Evolutionary conservation across 1,139 yeast species (phyloP), one percentile per base, ranked within the genome.

Genomic region (Blastobotrys malaysiensis): DNA sequence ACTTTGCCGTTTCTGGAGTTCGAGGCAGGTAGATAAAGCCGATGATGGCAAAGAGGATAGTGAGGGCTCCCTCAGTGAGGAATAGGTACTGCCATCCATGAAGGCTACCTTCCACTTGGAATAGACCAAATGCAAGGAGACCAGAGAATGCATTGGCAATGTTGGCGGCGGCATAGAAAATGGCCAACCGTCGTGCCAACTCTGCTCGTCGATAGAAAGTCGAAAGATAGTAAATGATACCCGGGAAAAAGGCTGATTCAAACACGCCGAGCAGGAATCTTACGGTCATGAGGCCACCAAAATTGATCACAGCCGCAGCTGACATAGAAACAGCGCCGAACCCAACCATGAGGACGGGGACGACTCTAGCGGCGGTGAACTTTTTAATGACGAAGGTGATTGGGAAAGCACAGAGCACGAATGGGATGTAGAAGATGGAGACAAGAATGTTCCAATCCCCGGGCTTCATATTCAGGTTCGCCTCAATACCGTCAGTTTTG

Each of bases 321-420:
- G 85, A 81, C 52, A 83, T 75, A 31, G 86, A 79, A 5, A 82
- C 70, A 7, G 72, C 65, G 46, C 86, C 86, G 85, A 86, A 82
- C 20, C 72, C 59, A 2, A 79, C 71, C 84, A 81, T 82, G 51
- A 71, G 9, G 60, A 60, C 24, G 4, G 56, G 54, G 82, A 75
- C 63, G 78, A 81, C 26, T 75, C 59, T 4, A 83, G 77, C 9
- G 83, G 85, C 58, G 70, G 73, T 79, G 81, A 50, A 80, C 63
- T 60, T 76, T 77, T 60, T 74, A 71, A 55, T 76, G 62, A 44
- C 75, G 58, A 61, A 75, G 64, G 66, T 81, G 80, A 46, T 83
- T 76, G 21, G 86, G 84, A 55, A 83, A 75, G 67, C 83, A 84
- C 75, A 81, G 76, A 79, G 68, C 59, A 82, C 80, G 64, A 83